Evolutionary conservation across 2,329 filamentous ascomycete genomes (phyloP), one percentile per base, ranked within the genome.

Genomic region (Xylaria sp.): DNA sequence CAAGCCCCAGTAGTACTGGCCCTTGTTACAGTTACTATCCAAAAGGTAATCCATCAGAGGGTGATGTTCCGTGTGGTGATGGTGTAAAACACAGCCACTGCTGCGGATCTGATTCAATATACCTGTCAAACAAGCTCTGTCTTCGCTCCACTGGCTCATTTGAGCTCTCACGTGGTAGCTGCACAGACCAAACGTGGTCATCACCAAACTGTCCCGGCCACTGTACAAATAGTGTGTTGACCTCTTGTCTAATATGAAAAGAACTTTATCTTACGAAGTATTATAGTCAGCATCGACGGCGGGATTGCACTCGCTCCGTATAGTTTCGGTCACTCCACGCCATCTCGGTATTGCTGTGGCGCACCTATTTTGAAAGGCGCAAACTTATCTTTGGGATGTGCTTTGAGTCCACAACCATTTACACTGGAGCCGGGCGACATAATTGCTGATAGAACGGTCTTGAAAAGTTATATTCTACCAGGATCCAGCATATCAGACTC

Each of bases 1-100:
- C n/a, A n/a, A n/a, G n/a, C n/a, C n/a, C n/a, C n/a, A n/a, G n/a
- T n/a, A n/a, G n/a, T n/a, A n/a, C n/a, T n/a, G n/a, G n/a, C n/a
- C n/a, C n/a, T n/a, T n/a, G n/a, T n/a, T n/a, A n/a, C n/a, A n/a
- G 58, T 28, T 60, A 60, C 20, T 60, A 60, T 32, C 58, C 58
- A 7, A 39, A 28, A 25, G 58, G 58, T 20, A 41, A 50, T n/a
- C 30, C 36, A 2, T 25, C 58, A 6, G 4, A 10, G 3, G 13
- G 6, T 12, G 58, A 60, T 8, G 5, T 28, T 25, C 43, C 45
- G 13, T 60, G 58, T 15, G 58, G 58, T n/a, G 58, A 60, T 13
- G 58, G 58, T 30, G 23, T 50, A 50, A 60, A 48, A 32, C 58
- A 60, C n/a, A 60, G 58, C 8, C 58, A 60, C 45, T 60, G 58